Conservation (phyloP, 192 early-diverging fungal genomes). For the Podila verticillata region DNA sequence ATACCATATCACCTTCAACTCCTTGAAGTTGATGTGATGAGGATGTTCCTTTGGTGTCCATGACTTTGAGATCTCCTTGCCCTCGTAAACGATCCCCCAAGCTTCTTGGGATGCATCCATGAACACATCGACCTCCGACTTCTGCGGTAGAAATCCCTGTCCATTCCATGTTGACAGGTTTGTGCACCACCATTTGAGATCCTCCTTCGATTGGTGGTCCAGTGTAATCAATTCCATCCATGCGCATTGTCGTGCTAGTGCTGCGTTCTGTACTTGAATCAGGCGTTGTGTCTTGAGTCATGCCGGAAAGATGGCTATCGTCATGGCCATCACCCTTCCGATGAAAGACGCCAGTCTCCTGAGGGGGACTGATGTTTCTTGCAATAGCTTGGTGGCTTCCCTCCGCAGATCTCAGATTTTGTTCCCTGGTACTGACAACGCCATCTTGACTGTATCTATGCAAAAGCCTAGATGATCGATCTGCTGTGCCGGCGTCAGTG, state of each 20-base stretch:
- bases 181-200: slow-evolving; percentile 23
- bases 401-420: slow-evolving; percentile 30
- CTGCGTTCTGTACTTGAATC: slow-evolving; percentile 29
- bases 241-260: neutral
- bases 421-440: slow-evolving; percentile 21
- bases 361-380: neutral
- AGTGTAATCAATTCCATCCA: slow-evolving; percentile 21
- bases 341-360: slow-evolving; percentile 28
- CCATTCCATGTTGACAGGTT: slow-evolving; percentile 39
- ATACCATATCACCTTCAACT: neutral
- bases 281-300: slow-evolving; percentile 28
- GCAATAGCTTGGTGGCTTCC: slow-evolving; percentile 20
- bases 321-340: slow-evolving; percentile 23
- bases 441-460: slow-evolving; percentile 23
- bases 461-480: slow-evolving; percentile 26
- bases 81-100: slow-evolving; percentile 24
- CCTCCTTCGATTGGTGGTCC: slow-evolving; percentile 7
- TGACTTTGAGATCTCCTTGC: neutral
- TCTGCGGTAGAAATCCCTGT: slow-evolving; percentile 9
- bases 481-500: slow-evolving; percentile 11
- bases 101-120: slow-evolving; percentile 35
- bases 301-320: slow-evolving; percentile 36
- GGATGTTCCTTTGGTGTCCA: neutral
- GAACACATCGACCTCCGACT: slow-evolving; percentile 11
- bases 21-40: slow-evolving; percentile 26